These are phyloP conservation scores for Phlebiopsis gigantea DNA, from an alignment of 768 basidiomycete genomes.

Conservation along the genomic window DNA sequence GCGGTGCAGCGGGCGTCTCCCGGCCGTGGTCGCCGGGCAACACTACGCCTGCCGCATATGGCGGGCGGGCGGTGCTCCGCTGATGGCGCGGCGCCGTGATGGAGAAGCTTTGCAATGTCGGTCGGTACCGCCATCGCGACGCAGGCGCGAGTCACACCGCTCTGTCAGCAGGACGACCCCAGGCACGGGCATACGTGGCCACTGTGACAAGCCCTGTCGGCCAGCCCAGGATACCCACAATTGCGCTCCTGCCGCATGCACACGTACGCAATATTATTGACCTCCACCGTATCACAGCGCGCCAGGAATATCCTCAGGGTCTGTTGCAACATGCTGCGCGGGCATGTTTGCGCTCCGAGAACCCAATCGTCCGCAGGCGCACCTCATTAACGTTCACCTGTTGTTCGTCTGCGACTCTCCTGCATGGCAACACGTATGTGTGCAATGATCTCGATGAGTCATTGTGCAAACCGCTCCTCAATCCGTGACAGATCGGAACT, in stretches of 20 bases:
- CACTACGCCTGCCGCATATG: slow-evolving; percentile 7
- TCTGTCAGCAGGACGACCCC: background rate
- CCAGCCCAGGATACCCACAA: background rate
- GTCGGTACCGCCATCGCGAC: background rate
- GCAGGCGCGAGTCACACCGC: background rate
- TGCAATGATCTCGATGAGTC: background rate
- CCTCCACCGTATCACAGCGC: background rate
- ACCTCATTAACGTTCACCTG: background rate
- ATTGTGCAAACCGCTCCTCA: background rate
- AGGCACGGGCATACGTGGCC: background rate
- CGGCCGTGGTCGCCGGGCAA: background rate
- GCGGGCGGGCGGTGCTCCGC: background rate
- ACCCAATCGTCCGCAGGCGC: background rate
- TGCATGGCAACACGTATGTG: background rate
- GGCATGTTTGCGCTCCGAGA: background rate
- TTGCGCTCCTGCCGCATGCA: background rate
- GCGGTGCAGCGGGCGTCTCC: slow-evolving; percentile 7
- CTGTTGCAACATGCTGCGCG: background rate
- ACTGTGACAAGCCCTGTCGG: background rate
- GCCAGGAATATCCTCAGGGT: background rate
- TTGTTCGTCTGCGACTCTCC: background rate
- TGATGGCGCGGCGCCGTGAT: background rate
- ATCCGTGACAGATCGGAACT: slow-evolving; percentile 16
- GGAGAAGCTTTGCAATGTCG: background rate
- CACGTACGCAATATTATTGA: background rate